A percentile compares a stretch with the other conserved stretches of the same genome.
Evolutionary conservation across 768 basidiomycete genomes (phyloP).

Genomic region (Agrocybe praecox): DNA sequence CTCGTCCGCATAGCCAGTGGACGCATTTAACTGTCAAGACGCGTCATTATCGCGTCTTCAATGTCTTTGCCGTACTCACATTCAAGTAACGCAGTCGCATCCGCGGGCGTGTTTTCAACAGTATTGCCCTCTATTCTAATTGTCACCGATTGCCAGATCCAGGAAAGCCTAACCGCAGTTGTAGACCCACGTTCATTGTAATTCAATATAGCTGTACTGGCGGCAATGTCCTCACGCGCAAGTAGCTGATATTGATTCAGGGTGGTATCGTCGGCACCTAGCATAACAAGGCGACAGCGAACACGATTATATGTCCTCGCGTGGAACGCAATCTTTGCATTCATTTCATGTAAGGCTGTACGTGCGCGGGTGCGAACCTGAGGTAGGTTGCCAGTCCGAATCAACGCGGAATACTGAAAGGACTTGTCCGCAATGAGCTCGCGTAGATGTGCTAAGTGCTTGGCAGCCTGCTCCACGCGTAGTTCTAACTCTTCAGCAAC

Average conservation of each 20-base stretch:
- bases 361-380: neutral
- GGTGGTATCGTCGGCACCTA: neutral
- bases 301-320: neutral
- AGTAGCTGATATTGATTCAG: neutral
- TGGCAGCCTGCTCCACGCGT: neutral
- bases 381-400: neutral
- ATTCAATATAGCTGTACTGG: conserved; percentile 1
- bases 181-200: neutral
- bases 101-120: neutral
- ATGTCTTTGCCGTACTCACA: too few species aligned
- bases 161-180: neutral
- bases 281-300: neutral
- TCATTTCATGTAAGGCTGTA: neutral
- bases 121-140: neutral
- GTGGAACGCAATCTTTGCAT: neutral
- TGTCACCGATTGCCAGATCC: neutral
- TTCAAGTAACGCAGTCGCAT: neutral
- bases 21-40: too few species aligned
- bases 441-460: neutral
- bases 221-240: neutral
- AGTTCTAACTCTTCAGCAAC: neutral
- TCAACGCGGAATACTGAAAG: neutral
- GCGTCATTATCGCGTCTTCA: too few species aligned
- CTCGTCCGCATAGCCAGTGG: too few species aligned
- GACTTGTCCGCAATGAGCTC: neutral